phyloP scores from a whole-genome alignment of 2,329 filamentous ascomycete species.

The Hypoxylon sp. region DNA sequence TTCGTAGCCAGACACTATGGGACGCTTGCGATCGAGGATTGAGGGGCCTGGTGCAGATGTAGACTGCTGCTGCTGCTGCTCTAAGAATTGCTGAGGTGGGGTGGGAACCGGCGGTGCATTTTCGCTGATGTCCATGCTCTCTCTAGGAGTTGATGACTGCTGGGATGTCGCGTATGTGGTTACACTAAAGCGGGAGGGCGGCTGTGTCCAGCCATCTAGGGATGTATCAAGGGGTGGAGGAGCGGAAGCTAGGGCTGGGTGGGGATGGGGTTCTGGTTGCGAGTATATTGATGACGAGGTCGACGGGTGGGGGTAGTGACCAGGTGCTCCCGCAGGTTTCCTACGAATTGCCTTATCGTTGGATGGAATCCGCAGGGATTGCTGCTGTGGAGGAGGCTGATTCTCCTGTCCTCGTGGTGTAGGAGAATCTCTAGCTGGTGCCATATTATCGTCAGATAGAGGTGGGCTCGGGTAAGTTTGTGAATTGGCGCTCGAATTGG shows the following conservation, averaged over 20 bases:
- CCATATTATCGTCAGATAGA: slow-evolving; percentile 53
- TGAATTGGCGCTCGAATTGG: slow-evolving; percentile 28
- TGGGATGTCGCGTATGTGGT: slow-evolving; percentile 72
- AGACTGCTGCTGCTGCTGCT: slow-evolving; percentile 36
- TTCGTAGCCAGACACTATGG: slow-evolving; percentile 53
- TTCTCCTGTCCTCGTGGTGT: slow-evolving; percentile 29
- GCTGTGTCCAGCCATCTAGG: slow-evolving; percentile 63
- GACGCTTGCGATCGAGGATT: slow-evolving; percentile 60
- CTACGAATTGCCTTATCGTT: slow-evolving; percentile 61
- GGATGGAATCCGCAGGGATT: slow-evolving; percentile 47
- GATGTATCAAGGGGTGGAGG: slow-evolving; percentile 31
- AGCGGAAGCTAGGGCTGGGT: slow-evolving; percentile 40
- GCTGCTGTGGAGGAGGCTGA: slow-evolving; percentile 36
- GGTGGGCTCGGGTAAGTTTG: slow-evolving; percentile 59
- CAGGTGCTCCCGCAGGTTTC: slow-evolving; percentile 58
- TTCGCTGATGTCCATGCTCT: slow-evolving; percentile 57
- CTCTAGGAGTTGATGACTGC: slow-evolving; percentile 58
- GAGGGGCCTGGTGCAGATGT: slow-evolving; percentile 46
- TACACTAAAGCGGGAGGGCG: slow-evolving; percentile 74
- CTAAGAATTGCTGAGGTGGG: slow-evolving; percentile 54
- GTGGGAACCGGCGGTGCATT: slow-evolving; percentile 58
- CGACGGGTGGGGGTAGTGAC: slow-evolving; percentile 54
- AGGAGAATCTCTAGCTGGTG: slow-evolving; percentile 33
- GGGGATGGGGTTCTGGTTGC: slow-evolving; percentile 50
- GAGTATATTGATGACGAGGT: slow-evolving; percentile 58